These are phyloP conservation scores for Mortierella antarctica DNA, from an alignment of 192 early-diverging fungal genomes.

Conservation along the genomic window DNA sequence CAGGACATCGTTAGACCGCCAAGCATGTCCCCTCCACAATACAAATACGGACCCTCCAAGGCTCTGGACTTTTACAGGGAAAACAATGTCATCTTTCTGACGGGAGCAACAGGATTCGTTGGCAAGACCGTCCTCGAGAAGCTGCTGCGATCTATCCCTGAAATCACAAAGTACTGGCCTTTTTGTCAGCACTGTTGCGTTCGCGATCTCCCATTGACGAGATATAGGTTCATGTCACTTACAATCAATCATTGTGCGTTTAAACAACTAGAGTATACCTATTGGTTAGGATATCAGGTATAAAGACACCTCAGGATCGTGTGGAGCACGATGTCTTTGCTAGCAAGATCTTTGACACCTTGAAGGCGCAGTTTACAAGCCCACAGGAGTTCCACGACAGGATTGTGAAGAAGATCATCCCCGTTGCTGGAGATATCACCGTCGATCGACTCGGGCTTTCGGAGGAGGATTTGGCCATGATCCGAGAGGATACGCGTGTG, in stretches of 20 bases:
- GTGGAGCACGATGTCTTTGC: conserved; percentile 40
- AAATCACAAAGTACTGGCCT: conserved; percentile 43
- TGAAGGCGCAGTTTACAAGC: conserved; percentile 42
- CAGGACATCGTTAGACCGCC: not conserved
- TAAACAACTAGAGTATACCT: conserved; percentile 26
- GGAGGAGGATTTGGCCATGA: conserved; percentile 43
- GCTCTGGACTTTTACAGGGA: conserved; percentile 43
- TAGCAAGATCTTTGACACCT: conserved; percentile 54
- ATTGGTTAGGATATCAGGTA: conserved; percentile 40
- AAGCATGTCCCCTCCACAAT: conserved; percentile 5
- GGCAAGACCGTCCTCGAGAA: conserved; percentile 66
- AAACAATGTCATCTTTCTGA: conserved; percentile 58
- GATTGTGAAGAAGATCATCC: conserved; percentile 55
- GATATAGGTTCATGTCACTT: too few species aligned
- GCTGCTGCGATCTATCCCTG: conserved; percentile 47
- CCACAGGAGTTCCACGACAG: conserved; percentile 43
- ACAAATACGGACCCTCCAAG: conserved; percentile 34
- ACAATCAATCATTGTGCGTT: not conserved
- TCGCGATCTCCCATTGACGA: not conserved
- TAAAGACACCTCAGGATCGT: conserved; percentile 39
- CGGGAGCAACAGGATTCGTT: conserved; percentile 65
- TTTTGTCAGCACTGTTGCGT: not conserved
- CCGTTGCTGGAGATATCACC: conserved; percentile 56
- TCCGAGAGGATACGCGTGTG: conserved; percentile 53
- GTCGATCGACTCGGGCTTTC: conserved; percentile 50